Evolutionary conservation across 2,329 filamentous ascomycete genomes (phyloP).

Genomic region (Bipolaris cookei): DNA sequence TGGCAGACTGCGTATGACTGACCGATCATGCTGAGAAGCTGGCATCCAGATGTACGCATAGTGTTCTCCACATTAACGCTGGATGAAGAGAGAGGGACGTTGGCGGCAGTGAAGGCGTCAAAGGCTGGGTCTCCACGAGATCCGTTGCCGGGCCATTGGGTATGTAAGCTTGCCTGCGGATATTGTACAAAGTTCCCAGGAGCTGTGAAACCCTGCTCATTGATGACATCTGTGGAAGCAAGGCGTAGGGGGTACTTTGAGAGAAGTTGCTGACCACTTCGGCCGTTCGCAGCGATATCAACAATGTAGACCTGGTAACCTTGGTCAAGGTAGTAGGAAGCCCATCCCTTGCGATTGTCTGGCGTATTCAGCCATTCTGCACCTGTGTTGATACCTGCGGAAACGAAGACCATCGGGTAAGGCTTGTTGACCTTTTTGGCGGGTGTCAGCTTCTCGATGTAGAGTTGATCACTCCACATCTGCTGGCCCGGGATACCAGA

Average conservation of each 20-base stretch:
- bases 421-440: constrained; percentile 15
- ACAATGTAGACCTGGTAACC: constrained; percentile 33
- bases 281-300: constrained; percentile 22
- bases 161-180: constrained; percentile 24
- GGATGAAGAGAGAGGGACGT: constrained; percentile 25
- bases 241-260: constrained; percentile 16
- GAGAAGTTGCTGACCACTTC: constrained; percentile 13
- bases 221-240: constrained; percentile 21
- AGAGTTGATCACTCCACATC: constrained; percentile 25
- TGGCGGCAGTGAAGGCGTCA: constrained; percentile 26
- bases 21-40: constrained; percentile 26
- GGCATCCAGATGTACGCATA: constrained; percentile 24
- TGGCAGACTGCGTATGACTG: constrained; percentile 29
- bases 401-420: constrained; percentile 33
- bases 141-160: constrained; percentile 31
- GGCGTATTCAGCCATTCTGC: constrained; percentile 28
- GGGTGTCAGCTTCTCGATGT: constrained; percentile 33
- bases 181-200: constrained; percentile 20
- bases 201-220: constrained; percentile 23
- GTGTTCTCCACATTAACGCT: constrained; percentile 27
- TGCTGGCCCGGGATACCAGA: constrained; percentile 27
- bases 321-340: constrained; percentile 27
- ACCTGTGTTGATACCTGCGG: constrained; percentile 28
- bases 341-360: constrained; percentile 27
- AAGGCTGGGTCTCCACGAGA: constrained; percentile 26